These are phyloP conservation scores for Pseudonitzschia multiseries DNA, from an alignment of 108 stramenopile genomes.

Conservation along the genomic window DNA sequence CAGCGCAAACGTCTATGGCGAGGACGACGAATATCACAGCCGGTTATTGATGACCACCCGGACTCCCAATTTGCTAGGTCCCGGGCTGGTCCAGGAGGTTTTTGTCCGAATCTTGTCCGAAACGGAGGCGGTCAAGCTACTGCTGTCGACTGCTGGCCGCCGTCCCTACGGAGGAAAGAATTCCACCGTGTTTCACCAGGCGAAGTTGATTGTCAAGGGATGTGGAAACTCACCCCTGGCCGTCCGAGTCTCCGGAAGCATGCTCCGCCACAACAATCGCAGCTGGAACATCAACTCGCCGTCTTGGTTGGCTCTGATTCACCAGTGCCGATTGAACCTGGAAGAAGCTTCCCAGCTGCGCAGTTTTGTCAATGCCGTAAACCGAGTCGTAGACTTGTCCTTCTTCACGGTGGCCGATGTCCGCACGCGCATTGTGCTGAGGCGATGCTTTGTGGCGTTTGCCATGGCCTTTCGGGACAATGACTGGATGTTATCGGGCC, in stretches of 20 bases:
- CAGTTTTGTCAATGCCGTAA: slow-evolving; percentile 82
- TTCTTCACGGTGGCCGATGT: slow-evolving; percentile 70
- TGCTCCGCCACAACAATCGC: slow-evolving; percentile 78
- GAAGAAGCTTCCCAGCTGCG: slow-evolving; percentile 83
- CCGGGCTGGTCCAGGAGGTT: slow-evolving; percentile 76
- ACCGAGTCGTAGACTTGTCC: slow-evolving; percentile 73
- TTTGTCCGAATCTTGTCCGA: slow-evolving; percentile 88
- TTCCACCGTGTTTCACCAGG: slow-evolving; percentile 82
- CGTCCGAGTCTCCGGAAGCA: slow-evolving; percentile 77
- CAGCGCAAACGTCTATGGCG: background rate
- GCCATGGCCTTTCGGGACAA: slow-evolving; percentile 83
- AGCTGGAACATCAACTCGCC: slow-evolving; percentile 85
- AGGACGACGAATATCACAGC: slow-evolving; percentile 53
- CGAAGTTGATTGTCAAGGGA: slow-evolving; percentile 82
- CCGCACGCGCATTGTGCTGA: slow-evolving; percentile 52
- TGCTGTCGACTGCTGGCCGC: slow-evolving; percentile 79
- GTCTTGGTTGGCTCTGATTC: slow-evolving; percentile 71
- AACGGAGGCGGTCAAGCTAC: slow-evolving; percentile 84
- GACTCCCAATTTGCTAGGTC: slow-evolving; percentile 70
- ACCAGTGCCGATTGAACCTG: slow-evolving; percentile 74
- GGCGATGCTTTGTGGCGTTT: slow-evolving; percentile 82
- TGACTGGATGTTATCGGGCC: slow-evolving; percentile 75
- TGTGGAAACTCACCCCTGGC: slow-evolving; percentile 88
- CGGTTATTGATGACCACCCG: slow-evolving; percentile 77
- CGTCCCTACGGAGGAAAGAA: slow-evolving; percentile 81